Evolutionary conservation across 2,329 filamentous ascomycete genomes (phyloP).

Genomic region (Xylaria arbuscula): DNA sequence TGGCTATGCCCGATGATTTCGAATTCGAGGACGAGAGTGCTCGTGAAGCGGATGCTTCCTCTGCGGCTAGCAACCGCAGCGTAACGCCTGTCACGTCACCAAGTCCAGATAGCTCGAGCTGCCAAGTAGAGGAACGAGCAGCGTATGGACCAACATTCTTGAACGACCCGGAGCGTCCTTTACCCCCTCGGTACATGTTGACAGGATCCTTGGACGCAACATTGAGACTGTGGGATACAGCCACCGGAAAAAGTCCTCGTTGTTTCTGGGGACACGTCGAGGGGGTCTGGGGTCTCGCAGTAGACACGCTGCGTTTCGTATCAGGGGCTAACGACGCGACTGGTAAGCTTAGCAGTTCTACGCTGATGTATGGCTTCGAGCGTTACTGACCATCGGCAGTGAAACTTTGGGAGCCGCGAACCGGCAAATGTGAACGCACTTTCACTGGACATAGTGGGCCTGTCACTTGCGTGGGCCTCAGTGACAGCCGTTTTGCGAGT

Average conservation of each 20-base stretch:
- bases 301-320: slow-evolving; percentile 87
- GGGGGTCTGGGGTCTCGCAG: slow-evolving; percentile 92
- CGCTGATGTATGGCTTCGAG: not conserved
- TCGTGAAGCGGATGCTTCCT: slow-evolving; percentile 66
- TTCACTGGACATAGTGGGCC: slow-evolving; percentile 91
- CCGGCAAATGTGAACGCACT: slow-evolving; percentile 90
- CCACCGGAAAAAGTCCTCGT: slow-evolving; percentile 81
- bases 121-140: slow-evolving; percentile 60
- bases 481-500: slow-evolving; percentile 88
- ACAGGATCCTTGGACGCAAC: slow-evolving; percentile 92
- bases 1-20: slow-evolving; percentile 86
- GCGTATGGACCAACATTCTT: slow-evolving; percentile 73
- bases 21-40: slow-evolving; percentile 79
- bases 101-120: slow-evolving; percentile 39
- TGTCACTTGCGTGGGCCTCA: slow-evolving; percentile 91
- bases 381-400: slow-evolving; percentile 59
- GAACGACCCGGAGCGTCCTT: slow-evolving; percentile 69
- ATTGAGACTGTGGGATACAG: slow-evolving; percentile 91
- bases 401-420: slow-evolving; percentile 93
- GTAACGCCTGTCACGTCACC: slow-evolving; percentile 51
- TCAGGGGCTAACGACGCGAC: slow-evolving; percentile 92
- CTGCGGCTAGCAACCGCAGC: slow-evolving; percentile 61
- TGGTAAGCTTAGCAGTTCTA: slow-evolving; percentile 25
- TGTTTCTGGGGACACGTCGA: slow-evolving; percentile 98
- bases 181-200: slow-evolving; percentile 90